Base-by-base conservation (phyloP, 1,284 basidiomycete species). In the Cryptococcus jaspeensis region DNA sequence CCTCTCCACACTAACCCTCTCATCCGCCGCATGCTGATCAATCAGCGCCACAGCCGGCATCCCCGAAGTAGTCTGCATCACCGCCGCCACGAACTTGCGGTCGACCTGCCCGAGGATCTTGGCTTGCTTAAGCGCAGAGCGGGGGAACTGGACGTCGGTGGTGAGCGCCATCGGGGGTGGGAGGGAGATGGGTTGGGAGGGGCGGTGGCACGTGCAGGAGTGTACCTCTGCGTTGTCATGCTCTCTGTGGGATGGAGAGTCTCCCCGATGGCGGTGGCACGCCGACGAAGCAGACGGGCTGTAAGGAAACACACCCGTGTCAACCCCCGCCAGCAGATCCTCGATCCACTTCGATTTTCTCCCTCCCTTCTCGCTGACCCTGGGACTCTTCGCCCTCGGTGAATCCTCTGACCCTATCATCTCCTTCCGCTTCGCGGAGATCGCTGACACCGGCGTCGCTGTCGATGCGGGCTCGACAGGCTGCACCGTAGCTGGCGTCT, bases 21-120 rank as follows among this genome's bases (percentile, higher is more conserved):
- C 94, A 71, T 96, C 91, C 8, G 92, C 94, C 5, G 94, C 94
- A 71, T 98, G 94, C 74, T 98, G 94, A 78, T 98, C 94, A 44
- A 98, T 82, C 55, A 96, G 81, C 25, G 93, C 81, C 35, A 97
- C 62, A 16, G 44, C 50, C n/a, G 53, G 44, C 53, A 16, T 42
- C 48, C 84, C 67, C 23, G 42, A 13, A 1, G 38, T 44, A 16
- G 50, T 41, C 5, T 37, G 47, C 7, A 76, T 47, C 23, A 86
- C 69, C 74, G 90, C 92, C 22, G 87, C 86, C 60, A 96, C 84
- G 72, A 92, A 97, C 77, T 97, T 97, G 58, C 80, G 77, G 73
- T 97, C 94, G 16, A 96, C 85, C 71, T 98, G 94, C 41, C 82
- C 84, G 44, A 97, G 81, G 44, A 92, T 81, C 41, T 69, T 72